phyloP scores from a whole-genome alignment of 495 filamentous ascomycete species.

The Cladorrhinum samala region DNA sequence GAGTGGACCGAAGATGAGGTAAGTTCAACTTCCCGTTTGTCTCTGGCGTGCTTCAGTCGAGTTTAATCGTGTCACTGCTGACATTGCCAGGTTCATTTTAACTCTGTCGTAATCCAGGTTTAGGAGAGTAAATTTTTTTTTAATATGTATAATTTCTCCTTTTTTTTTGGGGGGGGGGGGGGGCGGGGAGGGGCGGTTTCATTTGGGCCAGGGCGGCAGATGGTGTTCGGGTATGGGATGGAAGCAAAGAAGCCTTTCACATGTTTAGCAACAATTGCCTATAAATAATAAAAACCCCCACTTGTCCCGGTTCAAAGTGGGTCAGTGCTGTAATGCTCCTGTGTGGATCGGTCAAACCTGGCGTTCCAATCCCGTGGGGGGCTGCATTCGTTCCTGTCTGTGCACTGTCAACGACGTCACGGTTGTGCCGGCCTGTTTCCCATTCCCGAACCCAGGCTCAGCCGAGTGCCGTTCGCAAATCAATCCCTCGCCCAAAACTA shows the following conservation, averaged over 20 bases:
- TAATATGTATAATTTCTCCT: too few species aligned
- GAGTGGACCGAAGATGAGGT: conserved; percentile 45
- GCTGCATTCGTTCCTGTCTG: not conserved
- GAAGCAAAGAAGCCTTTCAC: not conserved
- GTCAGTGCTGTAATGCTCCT: not conserved
- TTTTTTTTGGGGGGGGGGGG: not conserved
- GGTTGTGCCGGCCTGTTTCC: not conserved
- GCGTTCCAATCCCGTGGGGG: not conserved
- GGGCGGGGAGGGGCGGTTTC: too few species aligned
- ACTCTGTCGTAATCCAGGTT: conserved; percentile 34
- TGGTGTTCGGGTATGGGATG: too few species aligned
- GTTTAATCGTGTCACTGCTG: not conserved
- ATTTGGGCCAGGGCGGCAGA: too few species aligned
- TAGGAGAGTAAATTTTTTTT: not conserved
- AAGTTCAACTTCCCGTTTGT: conserved; percentile 21
- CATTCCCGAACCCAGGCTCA: not conserved
- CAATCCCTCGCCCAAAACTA: not conserved
- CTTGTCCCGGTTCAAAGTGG: too few species aligned
- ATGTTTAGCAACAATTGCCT: too few species aligned
- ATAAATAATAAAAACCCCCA: too few species aligned
- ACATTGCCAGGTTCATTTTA: conserved; percentile 34
- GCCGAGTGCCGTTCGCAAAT: not conserved
- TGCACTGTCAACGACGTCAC: conserved; percentile 16
- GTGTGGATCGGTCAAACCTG: conserved; percentile 1
- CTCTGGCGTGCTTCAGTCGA: not conserved